These are phyloP conservation scores for Tribonema minus DNA, from an alignment of 108 stramenopile species.

Conservation along the genomic window DNA sequence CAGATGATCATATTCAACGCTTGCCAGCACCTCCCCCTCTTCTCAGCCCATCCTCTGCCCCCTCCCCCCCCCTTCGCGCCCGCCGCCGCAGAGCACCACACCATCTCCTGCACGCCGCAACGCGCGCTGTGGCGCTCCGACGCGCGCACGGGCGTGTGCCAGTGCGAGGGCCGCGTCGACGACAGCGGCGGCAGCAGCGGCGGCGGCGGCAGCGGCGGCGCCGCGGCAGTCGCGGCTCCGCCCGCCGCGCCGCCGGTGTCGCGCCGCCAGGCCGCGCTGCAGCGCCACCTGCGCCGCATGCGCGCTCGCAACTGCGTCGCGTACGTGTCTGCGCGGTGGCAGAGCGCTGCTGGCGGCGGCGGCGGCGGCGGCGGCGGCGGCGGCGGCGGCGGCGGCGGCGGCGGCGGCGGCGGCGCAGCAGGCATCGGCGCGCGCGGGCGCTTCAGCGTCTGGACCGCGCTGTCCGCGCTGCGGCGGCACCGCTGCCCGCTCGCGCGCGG, in stretches of 20 bases:
- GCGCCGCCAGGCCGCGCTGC: conserved; percentile 1
- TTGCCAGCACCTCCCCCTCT: no score
- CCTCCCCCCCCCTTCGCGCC: neutral
- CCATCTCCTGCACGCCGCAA: neutral
- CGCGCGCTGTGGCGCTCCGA: conserved; percentile 22
- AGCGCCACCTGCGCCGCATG: conserved; percentile 21
- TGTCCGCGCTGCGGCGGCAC: conserved; percentile 1
- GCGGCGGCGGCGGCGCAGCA: neutral
- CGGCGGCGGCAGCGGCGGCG: neutral
- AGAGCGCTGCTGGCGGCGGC: neutral
- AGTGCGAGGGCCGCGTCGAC: conserved; percentile 18
- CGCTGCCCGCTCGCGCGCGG: neutral
- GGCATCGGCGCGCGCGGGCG: neutral
- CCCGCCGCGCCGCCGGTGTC: neutral
- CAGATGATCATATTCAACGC: no score
- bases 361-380: neutral
- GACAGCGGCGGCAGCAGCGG: neutral
- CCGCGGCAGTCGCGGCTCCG: no score
- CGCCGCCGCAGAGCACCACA: neutral
- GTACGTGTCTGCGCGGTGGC: conserved; percentile 3
- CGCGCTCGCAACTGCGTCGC: conserved; percentile 1
- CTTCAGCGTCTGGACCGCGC: neutral
- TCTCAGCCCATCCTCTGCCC: neutral
- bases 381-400: neutral
- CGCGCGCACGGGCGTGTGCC: conserved; percentile 23